A percentile compares a stretch with the other conserved stretches of the same genome.
These are phyloP conservation scores for Dictyostelium intermedium DNA, from an alignment of 78 protist species.

Conservation along the genomic window DNA sequence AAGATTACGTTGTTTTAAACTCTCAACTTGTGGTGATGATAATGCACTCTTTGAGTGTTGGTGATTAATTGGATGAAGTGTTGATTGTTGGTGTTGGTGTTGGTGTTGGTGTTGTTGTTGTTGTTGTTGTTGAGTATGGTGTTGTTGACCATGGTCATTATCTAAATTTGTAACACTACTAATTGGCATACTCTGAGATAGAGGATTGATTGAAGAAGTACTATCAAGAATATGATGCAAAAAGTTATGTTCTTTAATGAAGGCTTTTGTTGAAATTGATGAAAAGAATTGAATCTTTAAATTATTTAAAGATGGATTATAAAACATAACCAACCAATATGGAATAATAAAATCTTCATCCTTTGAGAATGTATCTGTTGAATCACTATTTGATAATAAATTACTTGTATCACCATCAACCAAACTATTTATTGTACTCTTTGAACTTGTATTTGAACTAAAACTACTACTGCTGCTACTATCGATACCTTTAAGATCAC, in stretches of 20 bases:
- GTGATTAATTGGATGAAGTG: not conserved
- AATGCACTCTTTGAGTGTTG: conserved; percentile 10
- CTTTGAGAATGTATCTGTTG: not conserved
- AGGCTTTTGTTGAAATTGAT: not conserved
- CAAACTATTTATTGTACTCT: not conserved
- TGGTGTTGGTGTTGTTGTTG: not conserved
- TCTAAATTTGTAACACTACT: not conserved
- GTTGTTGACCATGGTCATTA: not conserved
- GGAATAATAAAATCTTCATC: conserved; percentile 23
- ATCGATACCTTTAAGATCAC: conserved; percentile 4
- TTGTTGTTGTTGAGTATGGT: not conserved
- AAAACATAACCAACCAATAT: conserved; percentile 57
- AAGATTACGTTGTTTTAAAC: not conserved
- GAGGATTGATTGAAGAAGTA: not conserved
- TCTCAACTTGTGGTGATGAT: conserved; percentile 13
- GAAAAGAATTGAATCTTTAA: conserved; percentile 55
- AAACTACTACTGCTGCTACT: not conserved
- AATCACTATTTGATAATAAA: not conserved
- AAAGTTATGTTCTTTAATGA: not conserved
- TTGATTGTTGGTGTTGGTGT: not conserved
- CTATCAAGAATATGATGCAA: not conserved
- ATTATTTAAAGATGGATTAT: conserved; percentile 14
- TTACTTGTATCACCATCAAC: not conserved
- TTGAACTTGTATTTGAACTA: not conserved
- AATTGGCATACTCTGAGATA: conserved; percentile 4